Conservation (phyloP, 1,284 basidiomycete species). For the Ustilago nuda region DNA sequence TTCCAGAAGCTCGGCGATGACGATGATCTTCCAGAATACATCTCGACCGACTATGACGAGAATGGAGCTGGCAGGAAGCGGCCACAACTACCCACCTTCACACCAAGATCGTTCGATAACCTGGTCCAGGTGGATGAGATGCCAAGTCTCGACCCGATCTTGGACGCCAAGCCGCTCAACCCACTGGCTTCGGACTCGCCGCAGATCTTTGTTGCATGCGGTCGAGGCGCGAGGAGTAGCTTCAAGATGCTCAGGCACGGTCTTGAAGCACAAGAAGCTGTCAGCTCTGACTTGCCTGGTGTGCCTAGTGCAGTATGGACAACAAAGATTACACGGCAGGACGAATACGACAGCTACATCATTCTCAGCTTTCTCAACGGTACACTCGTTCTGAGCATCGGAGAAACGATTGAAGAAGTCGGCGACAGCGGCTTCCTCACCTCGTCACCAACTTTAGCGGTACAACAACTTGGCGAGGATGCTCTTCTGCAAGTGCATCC, state of each 20-base stretch:
- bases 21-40: constrained; percentile 63
- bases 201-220: constrained; percentile 67
- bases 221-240: constrained; percentile 63
- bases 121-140: constrained; percentile 63
- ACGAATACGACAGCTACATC: constrained; percentile 67
- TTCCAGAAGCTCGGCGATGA: constrained; percentile 69
- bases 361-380: constrained; percentile 69
- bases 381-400: constrained; percentile 67
- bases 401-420: constrained; percentile 69
- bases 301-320: constrained; percentile 67
- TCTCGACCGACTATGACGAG: constrained; percentile 56
- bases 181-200: constrained; percentile 60
- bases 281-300: constrained; percentile 68
- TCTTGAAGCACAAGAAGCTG: constrained; percentile 66
- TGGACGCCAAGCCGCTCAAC: constrained; percentile 65
- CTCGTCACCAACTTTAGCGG: constrained; percentile 62
- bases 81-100: constrained; percentile 57
- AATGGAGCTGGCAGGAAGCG: constrained; percentile 47
- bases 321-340: constrained; percentile 58
- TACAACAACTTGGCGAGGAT: constrained; percentile 66
- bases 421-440: constrained; percentile 66
- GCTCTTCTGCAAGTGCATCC: constrained; percentile 68
- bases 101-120: constrained; percentile 64
- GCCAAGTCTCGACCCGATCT: constrained; percentile 62
- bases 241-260: constrained; percentile 68